phyloP scores from a whole-genome alignment of 306 rosid genomes.

The Dalbergia cochinchinensis region DNA sequence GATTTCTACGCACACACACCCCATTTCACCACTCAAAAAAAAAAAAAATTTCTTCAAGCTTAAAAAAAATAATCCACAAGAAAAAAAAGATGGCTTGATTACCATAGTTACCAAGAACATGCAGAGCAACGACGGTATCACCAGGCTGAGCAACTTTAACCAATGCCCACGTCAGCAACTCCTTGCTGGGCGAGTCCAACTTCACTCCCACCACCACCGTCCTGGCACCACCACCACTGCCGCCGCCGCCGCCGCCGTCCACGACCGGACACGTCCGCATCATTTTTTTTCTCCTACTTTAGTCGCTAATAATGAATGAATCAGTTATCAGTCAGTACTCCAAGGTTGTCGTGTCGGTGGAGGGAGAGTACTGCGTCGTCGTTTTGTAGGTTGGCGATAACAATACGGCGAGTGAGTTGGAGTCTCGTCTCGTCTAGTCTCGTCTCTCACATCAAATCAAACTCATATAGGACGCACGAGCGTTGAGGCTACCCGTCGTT shows the following conservation, averaged over 20 bases:
- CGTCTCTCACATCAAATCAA: too few relatives aligned
- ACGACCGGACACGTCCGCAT: slow-evolving; percentile 46
- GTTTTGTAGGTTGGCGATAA: slow-evolving; percentile 29
- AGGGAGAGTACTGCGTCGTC: slow-evolving; percentile 22
- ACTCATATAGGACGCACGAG: background rate
- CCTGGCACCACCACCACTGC: slow-evolving; percentile 60
- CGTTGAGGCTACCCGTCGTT: slow-evolving; percentile 46
- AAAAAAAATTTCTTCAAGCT: background rate
- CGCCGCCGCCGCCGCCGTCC: slow-evolving; percentile 46
- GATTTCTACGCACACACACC: slow-evolving; percentile 58
- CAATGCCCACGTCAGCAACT: slow-evolving; percentile 93
- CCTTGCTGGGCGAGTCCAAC: slow-evolving; percentile 81
- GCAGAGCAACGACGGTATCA: slow-evolving; percentile 86
- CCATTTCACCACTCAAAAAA: slow-evolving; percentile 46
- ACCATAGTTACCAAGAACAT: slow-evolving; percentile 86
- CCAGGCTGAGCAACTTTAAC: slow-evolving; percentile 91
- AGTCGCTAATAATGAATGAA: too few relatives aligned
- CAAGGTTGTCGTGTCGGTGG: too few relatives aligned
- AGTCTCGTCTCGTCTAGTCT: too few relatives aligned
- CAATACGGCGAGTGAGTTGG: background rate
- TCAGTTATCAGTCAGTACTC: too few relatives aligned
- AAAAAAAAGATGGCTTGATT: background rate
- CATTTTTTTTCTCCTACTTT: slow-evolving; percentile 40
- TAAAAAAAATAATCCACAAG: background rate
- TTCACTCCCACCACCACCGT: slow-evolving; percentile 88